A percentile compares a stretch with the other conserved stretches of the same genome.
phyloP scores from a whole-genome alignment of 768 basidiomycete species.

The Ramaria sp. region DNA sequence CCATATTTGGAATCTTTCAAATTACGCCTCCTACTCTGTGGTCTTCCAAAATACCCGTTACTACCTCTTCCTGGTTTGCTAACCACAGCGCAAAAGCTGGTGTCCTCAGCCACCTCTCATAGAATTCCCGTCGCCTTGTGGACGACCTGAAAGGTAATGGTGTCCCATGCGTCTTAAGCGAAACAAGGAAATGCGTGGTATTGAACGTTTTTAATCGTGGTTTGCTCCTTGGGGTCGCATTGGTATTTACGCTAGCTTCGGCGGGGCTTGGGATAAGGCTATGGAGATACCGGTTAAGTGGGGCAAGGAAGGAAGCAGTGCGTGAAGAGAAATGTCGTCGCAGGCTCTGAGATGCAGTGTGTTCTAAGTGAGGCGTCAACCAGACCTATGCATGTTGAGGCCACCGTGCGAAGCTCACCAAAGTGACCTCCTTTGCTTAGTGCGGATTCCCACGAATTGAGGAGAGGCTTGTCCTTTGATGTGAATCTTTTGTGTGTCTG shows the following conservation, averaged over 20 bases:
- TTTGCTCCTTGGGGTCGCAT: conserved; percentile 20
- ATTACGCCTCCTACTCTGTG: not conserved
- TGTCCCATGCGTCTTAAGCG: conserved; percentile 58
- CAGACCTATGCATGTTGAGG: not conserved
- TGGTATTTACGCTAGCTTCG: conserved; percentile 29
- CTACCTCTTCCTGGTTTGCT: conserved; percentile 62
- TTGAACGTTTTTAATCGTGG: conserved; percentile 56
- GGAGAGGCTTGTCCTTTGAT: conserved; percentile 67
- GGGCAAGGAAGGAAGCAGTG: conserved; percentile 78
- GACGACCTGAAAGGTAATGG: conserved; percentile 66
- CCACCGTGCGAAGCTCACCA: conserved; percentile 16
- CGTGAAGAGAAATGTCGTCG: conserved; percentile 78
- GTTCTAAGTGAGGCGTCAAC: not conserved
- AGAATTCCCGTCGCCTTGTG: conserved; percentile 59
- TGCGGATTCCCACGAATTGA: conserved; percentile 64
- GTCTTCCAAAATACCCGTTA: conserved; percentile 39
- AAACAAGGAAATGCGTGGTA: conserved; percentile 55
- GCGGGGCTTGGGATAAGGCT: conserved; percentile 69
- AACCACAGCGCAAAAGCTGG: conserved; percentile 77
- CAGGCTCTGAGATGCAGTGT: conserved; percentile 49
- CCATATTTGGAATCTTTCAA: not conserved
- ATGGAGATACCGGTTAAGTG: conserved; percentile 85
- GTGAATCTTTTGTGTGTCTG: conserved; percentile 69
- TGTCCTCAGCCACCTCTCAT: conserved; percentile 64
- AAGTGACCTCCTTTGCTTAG: conserved; percentile 18